phyloP scores from a whole-genome alignment of 495 filamentous ascomycete species.

The Penicillium soppii region DNA sequence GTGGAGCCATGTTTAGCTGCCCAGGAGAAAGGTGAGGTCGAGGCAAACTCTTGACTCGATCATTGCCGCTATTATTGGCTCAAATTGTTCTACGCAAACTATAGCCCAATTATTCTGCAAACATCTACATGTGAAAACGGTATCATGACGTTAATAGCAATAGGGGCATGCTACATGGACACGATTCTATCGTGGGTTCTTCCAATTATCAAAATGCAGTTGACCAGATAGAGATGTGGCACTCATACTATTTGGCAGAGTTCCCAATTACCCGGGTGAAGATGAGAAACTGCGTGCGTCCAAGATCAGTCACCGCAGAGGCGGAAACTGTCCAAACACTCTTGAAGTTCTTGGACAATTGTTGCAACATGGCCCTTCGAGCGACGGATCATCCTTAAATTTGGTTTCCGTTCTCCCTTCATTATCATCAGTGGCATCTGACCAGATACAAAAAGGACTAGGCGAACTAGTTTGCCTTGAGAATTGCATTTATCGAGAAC shows the following conservation, averaged over 20 bases:
- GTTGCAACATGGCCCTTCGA: conserved; percentile 18
- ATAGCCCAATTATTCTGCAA: no score
- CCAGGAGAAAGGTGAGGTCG: no score
- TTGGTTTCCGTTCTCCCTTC: conserved; percentile 47
- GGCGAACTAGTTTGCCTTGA: conserved; percentile 45
- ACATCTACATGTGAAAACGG: no score
- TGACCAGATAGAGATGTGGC: not conserved
- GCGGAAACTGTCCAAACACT: conserved; percentile 71
- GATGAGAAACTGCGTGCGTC: conserved; percentile 72
- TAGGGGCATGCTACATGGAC: conserved; percentile 68
- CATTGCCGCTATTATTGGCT: no score
- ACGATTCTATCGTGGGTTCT: conserved; percentile 62
- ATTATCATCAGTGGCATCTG: conserved; percentile 33
- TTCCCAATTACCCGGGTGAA: conserved; percentile 63
- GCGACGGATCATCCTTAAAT: conserved; percentile 22
- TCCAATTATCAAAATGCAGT: conserved; percentile 6
- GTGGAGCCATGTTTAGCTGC: no score
- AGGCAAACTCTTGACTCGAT: no score
- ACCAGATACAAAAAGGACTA: conserved; percentile 42
- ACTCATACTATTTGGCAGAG: conserved; percentile 38
- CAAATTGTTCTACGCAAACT: no score
- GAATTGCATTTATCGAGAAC: conserved; percentile 59
- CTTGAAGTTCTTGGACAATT: conserved; percentile 68
- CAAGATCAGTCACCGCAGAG: conserved; percentile 56
- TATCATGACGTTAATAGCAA: conserved; percentile 53